Evolutionary conservation across 169 alveolate species (phyloP), one percentile per base, ranked within the genome.

Genomic region (Ichthyophthirius multifiliis): DNA sequence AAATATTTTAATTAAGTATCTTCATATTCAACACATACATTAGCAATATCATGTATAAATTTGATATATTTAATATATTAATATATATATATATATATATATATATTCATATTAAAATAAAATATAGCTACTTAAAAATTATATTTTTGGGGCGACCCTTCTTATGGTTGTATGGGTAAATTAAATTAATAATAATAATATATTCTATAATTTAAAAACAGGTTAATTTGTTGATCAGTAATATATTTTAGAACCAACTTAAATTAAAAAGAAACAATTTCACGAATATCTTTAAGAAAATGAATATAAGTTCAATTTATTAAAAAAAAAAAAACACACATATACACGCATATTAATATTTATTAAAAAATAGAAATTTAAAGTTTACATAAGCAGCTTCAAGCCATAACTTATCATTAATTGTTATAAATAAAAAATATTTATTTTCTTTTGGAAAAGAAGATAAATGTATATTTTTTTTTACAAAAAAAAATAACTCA

Each of bases 11-110:
- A 34, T 10, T 27, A 27, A 12, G 43, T 55, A 18, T 55, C 71
- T 20, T 20, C 43, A 18, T 55, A 20, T 10, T 55, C 71, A 3
- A 55, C 71, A 10, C 71, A 55, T 55, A 39, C 31, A 16, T 27
- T 55, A 27, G 71, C 71, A 1, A 55, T 55, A 5, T 55, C 71
- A 55, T 55, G 71, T 55, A 55, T 55, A 55, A 55, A 55, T 27
- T 55, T 2, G 13, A 1, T 55, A 5, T 1, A 2, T 27, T 13
- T 9, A 0, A 15, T 15, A n/a, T 27, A 27, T 18, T 18, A 1
- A 1, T 55, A 10, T 4, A 27, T 7, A 27, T 55, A 5, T 55
- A 27, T n/a, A 18, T 1, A 15, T 2, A 10, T n/a, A n/a, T n/a
- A n/a, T n/a, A n/a, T n/a, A n/a, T n/a, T n/a, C n/a, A n/a, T n/a